Evolutionary conservation across 2,329 filamentous ascomycete species (phyloP).

Genomic region (Neonectria punicea): DNA sequence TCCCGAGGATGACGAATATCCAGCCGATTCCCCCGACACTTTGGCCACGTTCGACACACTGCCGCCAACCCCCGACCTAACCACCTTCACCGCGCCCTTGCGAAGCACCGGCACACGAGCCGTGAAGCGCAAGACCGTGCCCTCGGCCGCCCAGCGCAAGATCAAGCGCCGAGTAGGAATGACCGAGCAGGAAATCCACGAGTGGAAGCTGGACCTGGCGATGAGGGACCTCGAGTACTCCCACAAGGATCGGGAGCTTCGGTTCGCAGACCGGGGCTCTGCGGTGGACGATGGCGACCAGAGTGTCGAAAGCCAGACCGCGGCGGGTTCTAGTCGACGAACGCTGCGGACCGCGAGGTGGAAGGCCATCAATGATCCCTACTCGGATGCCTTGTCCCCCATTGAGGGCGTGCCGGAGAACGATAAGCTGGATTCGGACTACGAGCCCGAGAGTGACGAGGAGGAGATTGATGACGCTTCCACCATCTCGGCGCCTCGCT

Average conservation of each 20-base stretch:
- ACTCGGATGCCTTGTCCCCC: not conserved
- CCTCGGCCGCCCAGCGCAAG: not conserved
- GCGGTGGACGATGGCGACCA: not conserved
- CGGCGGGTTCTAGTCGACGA: not conserved
- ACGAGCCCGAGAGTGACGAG: not conserved
- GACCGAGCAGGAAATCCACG: not conserved
- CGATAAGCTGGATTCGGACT: not conserved
- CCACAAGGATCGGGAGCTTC: not conserved
- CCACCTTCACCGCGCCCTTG: conserved; percentile 22
- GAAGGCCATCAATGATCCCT: not conserved
- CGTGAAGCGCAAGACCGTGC: conserved; percentile 11
- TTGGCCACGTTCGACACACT: conserved; percentile 17
- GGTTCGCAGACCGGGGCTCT: not conserved
- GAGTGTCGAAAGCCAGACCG: too few species aligned
- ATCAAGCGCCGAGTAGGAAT: not conserved
- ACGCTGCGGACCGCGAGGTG: not conserved
- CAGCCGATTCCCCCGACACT: not conserved
- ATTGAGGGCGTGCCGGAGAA: not conserved
- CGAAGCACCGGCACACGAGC: conserved; percentile 32
- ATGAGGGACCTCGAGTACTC: not conserved
- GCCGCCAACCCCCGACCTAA: conserved; percentile 20
- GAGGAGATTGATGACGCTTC: not conserved
- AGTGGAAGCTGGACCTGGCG: not conserved
- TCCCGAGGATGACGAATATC: not conserved
- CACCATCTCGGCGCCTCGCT: not conserved